Base-by-base conservation (phyloP, 148 eudicot genomes). In the Bassia scoparia region DNA sequence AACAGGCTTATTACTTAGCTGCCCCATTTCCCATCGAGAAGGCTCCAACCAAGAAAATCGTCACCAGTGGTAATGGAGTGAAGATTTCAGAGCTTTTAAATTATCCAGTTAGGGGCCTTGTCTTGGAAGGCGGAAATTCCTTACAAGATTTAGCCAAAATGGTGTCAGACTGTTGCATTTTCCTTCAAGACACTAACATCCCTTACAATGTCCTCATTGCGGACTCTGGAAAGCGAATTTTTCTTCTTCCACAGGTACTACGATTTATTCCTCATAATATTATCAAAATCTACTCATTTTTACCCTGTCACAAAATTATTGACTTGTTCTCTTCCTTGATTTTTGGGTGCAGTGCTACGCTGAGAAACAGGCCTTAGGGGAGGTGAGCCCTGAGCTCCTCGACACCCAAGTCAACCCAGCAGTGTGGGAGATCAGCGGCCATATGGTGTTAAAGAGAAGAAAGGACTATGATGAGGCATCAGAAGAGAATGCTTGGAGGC, bases 401-500 rank as follows among this genome's bases (percentile, higher is more conserved):
- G 97, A 89, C 38, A 91, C 98, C 61, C 98, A 95, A 82, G 98
- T 95, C 79, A 95, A 95, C 77, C 98, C 98, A 15, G 98, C 98
- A 23, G 98, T 89, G 55, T 95, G 98, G 98, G 97, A 95, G 82
- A 95, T 95, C 35, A 91, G 98, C 41, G 98, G 98, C 41, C 98
- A 95, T 72, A 95, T 94, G 83, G 98, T 95, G 30, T 76, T 95
- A 60, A 95, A 95, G 84, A 81, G 96, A 80, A 89, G 79, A 79
- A 74, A 89, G 78, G 98, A 95, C 72, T 95, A 83, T 10, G 93
- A 91, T 8, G 97, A 85, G 70, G 98, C 98, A 17, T 89, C 98
- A 15, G 98, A 91, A 78, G 87, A 77, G 72, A 88, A 87, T 70
- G 98, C 98, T 14, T 89, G 98, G 98, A 84, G 83, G 81, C 98